These are phyloP conservation scores for Gomphus sp. DNA, from an alignment of 1,284 basidiomycete species.

Conservation along the genomic window DNA sequence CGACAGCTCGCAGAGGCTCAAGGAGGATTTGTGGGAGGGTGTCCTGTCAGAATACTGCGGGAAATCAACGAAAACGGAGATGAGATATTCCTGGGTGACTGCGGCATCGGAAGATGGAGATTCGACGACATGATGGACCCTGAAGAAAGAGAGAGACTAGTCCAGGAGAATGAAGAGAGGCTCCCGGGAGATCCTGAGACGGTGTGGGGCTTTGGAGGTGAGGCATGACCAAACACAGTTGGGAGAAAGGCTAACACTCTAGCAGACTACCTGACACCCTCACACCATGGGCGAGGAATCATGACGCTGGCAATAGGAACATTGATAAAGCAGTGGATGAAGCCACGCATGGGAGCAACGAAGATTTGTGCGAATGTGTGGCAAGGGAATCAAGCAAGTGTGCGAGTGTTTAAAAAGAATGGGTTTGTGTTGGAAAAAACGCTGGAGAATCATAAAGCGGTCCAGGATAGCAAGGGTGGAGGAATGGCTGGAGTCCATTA, in stretches of 20 bases:
- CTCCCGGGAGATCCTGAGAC: constrained; percentile 37
- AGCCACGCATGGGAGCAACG: constrained; percentile 47
- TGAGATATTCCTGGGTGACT: constrained; percentile 37
- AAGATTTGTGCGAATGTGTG: constrained; percentile 36
- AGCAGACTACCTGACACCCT: constrained; percentile 44
- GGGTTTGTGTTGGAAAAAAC: constrained; percentile 40
- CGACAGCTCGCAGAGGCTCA: constrained; percentile 21
- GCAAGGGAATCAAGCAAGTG: constrained; percentile 44
- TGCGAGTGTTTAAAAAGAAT: constrained; percentile 54
- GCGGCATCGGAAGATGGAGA: constrained; percentile 26
- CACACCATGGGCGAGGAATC: constrained; percentile 54
- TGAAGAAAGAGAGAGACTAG: constrained; percentile 23
- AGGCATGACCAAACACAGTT: constrained; percentile 13
- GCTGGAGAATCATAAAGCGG: constrained; percentile 25
- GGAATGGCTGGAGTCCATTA: constrained; percentile 13
- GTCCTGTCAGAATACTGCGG: constrained; percentile 36
- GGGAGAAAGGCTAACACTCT: background rate
- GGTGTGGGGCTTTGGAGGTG: constrained; percentile 46
- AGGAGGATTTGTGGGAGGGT: constrained; percentile 24
- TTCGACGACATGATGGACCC: constrained; percentile 25
- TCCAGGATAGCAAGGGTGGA: constrained; percentile 14
- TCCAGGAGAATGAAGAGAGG: constrained; percentile 28
- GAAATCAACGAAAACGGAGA: constrained; percentile 40
- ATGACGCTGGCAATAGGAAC: constrained; percentile 51
- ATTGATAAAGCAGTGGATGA: constrained; percentile 44